phyloP scores from a whole-genome alignment of 345 rosid genomes.

The Lepidium sativum region DNA sequence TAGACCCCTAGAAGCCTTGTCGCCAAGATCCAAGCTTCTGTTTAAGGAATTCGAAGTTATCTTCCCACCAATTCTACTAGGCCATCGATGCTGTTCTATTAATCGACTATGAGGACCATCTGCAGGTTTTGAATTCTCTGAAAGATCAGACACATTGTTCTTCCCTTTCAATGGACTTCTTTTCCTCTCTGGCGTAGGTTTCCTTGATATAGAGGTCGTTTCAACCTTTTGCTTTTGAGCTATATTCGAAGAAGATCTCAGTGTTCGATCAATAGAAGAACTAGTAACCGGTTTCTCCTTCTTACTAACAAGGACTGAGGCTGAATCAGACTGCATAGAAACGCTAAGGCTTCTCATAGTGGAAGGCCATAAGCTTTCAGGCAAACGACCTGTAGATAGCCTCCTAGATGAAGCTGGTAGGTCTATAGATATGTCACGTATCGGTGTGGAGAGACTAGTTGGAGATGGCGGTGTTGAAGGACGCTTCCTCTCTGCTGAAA shows the following conservation, averaged over 20 bases:
- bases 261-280: constrained; percentile 56
- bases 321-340: constrained; percentile 84
- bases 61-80: constrained; percentile 69
- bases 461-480: constrained; percentile 76
- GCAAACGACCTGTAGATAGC: constrained; percentile 52
- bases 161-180: constrained; percentile 80
- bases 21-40: constrained; percentile 55
- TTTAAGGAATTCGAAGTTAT: constrained; percentile 39
- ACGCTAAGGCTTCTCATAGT: constrained; percentile 97
- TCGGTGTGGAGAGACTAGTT: constrained; percentile 57
- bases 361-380: constrained; percentile 98
- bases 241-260: constrained; percentile 82
- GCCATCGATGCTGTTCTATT: constrained; percentile 93
- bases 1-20: constrained; percentile 36
- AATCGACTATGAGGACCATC: constrained; percentile 59
- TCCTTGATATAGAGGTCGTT: constrained; percentile 40
- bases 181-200: constrained; percentile 77
- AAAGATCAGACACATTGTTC: constrained; percentile 57
- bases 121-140: constrained; percentile 86
- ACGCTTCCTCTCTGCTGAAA: constrained; percentile 84
- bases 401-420: constrained; percentile 51
- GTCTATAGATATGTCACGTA: constrained; percentile 53
- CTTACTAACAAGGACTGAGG: constrained; percentile 74
- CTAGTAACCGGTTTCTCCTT: constrained; percentile 64
- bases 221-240: constrained; percentile 55